Base-by-base conservation (phyloP, 208 protist species). In the Vickermania spadyakhi region DNA sequence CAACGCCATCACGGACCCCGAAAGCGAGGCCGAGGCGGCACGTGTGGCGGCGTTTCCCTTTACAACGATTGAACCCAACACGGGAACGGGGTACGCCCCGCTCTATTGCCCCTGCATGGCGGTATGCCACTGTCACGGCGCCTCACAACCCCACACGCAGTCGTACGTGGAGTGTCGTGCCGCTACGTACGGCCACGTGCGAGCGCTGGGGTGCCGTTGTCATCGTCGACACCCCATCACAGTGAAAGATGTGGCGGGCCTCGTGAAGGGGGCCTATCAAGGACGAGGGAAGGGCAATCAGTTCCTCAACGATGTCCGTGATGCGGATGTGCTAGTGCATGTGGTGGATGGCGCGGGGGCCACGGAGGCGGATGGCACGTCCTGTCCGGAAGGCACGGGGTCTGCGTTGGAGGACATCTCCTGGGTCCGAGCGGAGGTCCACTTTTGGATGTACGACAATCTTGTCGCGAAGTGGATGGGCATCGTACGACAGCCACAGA, bases 401-500 rank as follows among this genome's bases (percentile, higher is more conserved):
- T 88, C 83, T 27, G 61, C 88, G 11, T 56, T 78, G 26, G 74
- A 93, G 49, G 93, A 97, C 68, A 89, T 97, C 30, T 58, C 62
- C 2, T 97, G 93, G 91, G 89, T 97, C n/a, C 82, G 89, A 22
- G 66, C 63, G 0, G 94, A 97, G 76, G 77, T 97, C 45, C 91
- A 96, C 72, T 84, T 70, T 56, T 97, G 94, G 94, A 95, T 97
- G n/a, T 96, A 92, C 66, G 81, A 91, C 68, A 97, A 97, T 69
- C 70, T 97, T 18, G 64, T 66, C 26, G 72, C 72, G 30, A 93
- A 94, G 77, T 96, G 91, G 89, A 26, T 4, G 41, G 65, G 70
- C n/a, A 61, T 96, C 22, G 26, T 68, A 0, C 71, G 83, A 3
- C 73, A 80, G 41, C 92, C 92, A 0, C 28, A 57, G 31, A 82